Percentiles rank a stretch among this genome's conserved stretches.
These are phyloP conservation scores for Lactifluus echinatus DNA, from an alignment of 768 basidiomycete genomes.

Conservation along the genomic window DNA sequence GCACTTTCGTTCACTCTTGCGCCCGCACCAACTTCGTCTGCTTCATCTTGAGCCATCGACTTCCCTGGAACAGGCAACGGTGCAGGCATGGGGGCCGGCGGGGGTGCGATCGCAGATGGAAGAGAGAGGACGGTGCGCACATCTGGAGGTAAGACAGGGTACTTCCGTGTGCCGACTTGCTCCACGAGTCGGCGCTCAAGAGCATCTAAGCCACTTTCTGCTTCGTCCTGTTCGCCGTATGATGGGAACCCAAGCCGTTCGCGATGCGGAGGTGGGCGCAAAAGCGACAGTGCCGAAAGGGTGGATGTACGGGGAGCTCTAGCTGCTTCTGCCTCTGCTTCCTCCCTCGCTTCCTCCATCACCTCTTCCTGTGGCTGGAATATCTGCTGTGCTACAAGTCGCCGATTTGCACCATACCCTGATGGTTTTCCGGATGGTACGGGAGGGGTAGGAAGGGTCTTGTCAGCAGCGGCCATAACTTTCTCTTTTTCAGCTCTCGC, in stretches of 20 bases:
- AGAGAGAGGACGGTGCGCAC: slow-evolving; percentile 28
- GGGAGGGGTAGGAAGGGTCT: slow-evolving; percentile 54
- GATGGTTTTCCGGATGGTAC: slow-evolving; percentile 37
- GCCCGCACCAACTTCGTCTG: slow-evolving; percentile 23
- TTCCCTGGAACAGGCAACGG: slow-evolving; percentile 8
- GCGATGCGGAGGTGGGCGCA: slow-evolving; percentile 21
- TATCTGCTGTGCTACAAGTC: slow-evolving; percentile 28
- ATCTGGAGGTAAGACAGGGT: slow-evolving; percentile 28
- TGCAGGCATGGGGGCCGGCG: not conserved
- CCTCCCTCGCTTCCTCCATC: slow-evolving; percentile 11
- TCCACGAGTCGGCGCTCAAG: slow-evolving; percentile 59
- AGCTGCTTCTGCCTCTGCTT: not conserved
- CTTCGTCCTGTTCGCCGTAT: not conserved
- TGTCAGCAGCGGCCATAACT: slow-evolving; percentile 32
- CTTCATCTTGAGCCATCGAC: not conserved
- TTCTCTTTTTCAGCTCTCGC: slow-evolving; percentile 22
- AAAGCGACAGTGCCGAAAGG: slow-evolving; percentile 26
- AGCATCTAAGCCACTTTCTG: slow-evolving; percentile 60
- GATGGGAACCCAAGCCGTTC: not conserved
- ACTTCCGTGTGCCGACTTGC: slow-evolving; percentile 61
- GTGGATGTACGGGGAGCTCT: slow-evolving; percentile 23
- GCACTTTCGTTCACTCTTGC: slow-evolving; percentile 35
- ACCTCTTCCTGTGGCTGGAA: slow-evolving; percentile 20
- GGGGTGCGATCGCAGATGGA: not conserved
- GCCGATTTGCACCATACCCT: slow-evolving; percentile 13